Conservation (phyloP, 2,329 filamentous ascomycete genomes). For the Rosellinia necatrix region DNA sequence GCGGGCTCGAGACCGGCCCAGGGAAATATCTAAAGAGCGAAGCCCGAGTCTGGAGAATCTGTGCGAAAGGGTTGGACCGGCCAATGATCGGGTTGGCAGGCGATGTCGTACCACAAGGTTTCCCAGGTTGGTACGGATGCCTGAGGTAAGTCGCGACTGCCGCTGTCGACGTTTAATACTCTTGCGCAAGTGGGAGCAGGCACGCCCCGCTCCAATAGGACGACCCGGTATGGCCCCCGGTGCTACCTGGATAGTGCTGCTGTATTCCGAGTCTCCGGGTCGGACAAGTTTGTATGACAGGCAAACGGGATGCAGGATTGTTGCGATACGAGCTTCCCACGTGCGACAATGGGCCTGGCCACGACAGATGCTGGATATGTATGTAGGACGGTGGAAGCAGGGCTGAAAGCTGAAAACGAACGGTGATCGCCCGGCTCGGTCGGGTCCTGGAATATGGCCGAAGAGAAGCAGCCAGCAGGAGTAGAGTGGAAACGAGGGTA, state of each 20-base stretch:
- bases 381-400: slow-evolving; percentile 27
- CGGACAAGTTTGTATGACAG: slow-evolving; percentile 6
- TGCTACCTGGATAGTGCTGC: not conserved
- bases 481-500: slow-evolving; percentile 14
- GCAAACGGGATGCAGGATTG: not conserved
- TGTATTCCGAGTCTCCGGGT: slow-evolving; percentile 1
- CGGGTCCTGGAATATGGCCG: slow-evolving; percentile 16
- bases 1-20: not conserved
- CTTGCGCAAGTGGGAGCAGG: slow-evolving; percentile 3
- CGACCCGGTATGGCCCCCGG: not conserved
- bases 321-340: slow-evolving; percentile 26
- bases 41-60: not conserved
- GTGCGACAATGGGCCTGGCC: not conserved
- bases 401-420: slow-evolving; percentile 36
- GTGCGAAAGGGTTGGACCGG: slow-evolving; percentile 1
- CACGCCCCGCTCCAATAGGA: not conserved
- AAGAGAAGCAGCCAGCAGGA: not conserved
- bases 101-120: not conserved
- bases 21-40: slow-evolving; percentile 1
- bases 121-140: too few relatives aligned
- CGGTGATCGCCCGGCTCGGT: slow-evolving; percentile 32
- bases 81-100: not conserved
- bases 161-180: not conserved
- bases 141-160: slow-evolving; percentile 4
- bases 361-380: slow-evolving; percentile 16